Evolutionary conservation across 768 basidiomycete species (phyloP).

Genomic region (Pisolithus marmoratus): DNA sequence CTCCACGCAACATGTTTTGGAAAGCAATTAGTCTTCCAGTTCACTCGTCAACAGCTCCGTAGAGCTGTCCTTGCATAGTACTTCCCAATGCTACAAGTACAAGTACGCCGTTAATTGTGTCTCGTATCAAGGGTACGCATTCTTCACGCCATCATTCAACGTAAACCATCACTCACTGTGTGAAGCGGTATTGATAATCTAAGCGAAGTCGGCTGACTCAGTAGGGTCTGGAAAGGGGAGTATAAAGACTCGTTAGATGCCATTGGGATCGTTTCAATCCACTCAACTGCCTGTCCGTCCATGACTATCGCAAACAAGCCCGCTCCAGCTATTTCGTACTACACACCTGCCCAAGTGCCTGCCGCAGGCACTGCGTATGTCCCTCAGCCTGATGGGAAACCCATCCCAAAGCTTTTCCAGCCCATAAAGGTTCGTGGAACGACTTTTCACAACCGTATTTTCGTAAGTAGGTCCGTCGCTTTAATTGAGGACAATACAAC

Average conservation of each 20-base stretch:
- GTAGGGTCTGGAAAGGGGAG: no score
- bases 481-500: neutral
- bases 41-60: no score
- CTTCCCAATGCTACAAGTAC: no score
- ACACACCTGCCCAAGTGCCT: slow-evolving; percentile 41
- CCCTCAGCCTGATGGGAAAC: slow-evolving; percentile 35
- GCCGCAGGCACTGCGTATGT: slow-evolving; percentile 40
- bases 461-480: slow-evolving; percentile 37
- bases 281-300: neutral
- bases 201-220: no score
- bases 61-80: no score
- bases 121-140: no score
- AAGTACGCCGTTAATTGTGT: no score
- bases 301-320: slow-evolving; percentile 27
- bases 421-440: slow-evolving; percentile 56
- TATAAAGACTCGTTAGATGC: neutral
- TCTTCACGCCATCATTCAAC: no score
- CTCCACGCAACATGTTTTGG: no score
- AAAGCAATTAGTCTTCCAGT: no score
- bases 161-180: no score
- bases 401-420: slow-evolving; percentile 50
- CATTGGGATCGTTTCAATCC: neutral
- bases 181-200: no score
- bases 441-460: slow-evolving; percentile 72
- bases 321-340: slow-evolving; percentile 40